These are phyloP conservation scores for Primulina huaijiensis DNA, from an alignment of 257 asterid species.

Conservation along the genomic window DNA sequence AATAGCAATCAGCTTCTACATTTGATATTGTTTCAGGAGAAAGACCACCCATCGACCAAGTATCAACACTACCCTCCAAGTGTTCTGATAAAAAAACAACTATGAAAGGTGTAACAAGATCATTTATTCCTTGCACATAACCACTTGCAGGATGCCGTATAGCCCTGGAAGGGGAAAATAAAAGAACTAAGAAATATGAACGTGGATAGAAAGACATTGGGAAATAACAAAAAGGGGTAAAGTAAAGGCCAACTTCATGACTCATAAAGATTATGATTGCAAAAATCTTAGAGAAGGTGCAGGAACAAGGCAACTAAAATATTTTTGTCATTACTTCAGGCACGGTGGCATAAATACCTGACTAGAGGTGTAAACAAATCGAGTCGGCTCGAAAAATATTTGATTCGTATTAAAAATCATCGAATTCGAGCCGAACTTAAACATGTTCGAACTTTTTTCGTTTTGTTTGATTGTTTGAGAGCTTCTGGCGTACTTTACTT, in stretches of 20 bases:
- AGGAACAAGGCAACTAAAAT: conserved; percentile 9
- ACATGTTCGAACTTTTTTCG: too few species aligned
- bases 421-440: too few species aligned
- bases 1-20: conserved; percentile 95
- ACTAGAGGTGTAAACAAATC: too few species aligned
- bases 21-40: conserved; percentile 60
- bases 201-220: neutral
- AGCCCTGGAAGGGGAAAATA: conserved; percentile 53
- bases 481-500: too few species aligned
- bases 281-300: conserved; percentile 7
- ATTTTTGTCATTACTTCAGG: conserved; percentile 7
- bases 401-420: too few species aligned
- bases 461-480: too few species aligned
- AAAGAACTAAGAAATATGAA: conserved; percentile 9
- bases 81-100: conserved; percentile 91
- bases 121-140: conserved; percentile 97
- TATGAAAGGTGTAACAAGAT: conserved; percentile 90
- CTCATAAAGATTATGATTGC: neutral
- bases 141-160: conserved; percentile 99
- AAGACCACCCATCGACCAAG: conserved; percentile 73
- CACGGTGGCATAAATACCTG: too few species aligned
- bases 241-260: neutral
- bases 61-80: conserved; percentile 67
- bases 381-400: too few species aligned
- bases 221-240: neutral